A percentile compares a stretch with the other conserved stretches of the same genome.
Evolutionary conservation across 2,329 filamentous ascomycete species (phyloP).

Genomic region (Biscogniauxia sp.): DNA sequence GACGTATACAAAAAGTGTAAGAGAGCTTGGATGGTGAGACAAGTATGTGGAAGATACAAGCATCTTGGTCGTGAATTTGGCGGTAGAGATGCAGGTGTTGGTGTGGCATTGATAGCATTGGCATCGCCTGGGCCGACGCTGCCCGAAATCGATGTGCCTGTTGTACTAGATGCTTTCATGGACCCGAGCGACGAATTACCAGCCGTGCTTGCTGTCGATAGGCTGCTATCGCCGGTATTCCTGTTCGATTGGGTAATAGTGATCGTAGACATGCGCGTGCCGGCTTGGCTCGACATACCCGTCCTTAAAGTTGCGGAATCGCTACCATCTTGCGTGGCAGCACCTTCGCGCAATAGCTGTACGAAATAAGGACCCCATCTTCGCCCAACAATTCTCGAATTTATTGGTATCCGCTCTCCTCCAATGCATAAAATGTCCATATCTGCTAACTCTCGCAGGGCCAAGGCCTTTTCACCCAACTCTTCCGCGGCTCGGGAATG

Average conservation of each 20-base stretch:
- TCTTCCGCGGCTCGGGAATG: slow-evolving; percentile 79
- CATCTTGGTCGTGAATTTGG: slow-evolving; percentile 72
- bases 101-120: slow-evolving; percentile 51
- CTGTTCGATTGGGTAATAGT: slow-evolving; percentile 74
- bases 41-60: slow-evolving; percentile 89
- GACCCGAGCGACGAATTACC: slow-evolving; percentile 37
- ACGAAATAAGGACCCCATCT: slow-evolving; percentile 97
- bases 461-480: slow-evolving; percentile 76
- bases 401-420: slow-evolving; percentile 89
- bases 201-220: slow-evolving; percentile 44
- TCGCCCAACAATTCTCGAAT: slow-evolving; percentile 81
- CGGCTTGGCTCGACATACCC: slow-evolving; percentile 53
- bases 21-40: slow-evolving; percentile 83
- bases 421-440: slow-evolving; percentile 96
- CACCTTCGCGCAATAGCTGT: slow-evolving; percentile 80
- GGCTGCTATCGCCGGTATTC: slow-evolving; percentile 46
- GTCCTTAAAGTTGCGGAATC: slow-evolving; percentile 76
- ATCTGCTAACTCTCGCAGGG: slow-evolving; percentile 81
- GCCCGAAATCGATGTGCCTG: slow-evolving; percentile 44
- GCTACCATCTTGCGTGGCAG: slow-evolving; percentile 66
- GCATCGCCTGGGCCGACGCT: slow-evolving; percentile 40
- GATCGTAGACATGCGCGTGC: slow-evolving; percentile 72
- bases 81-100: slow-evolving; percentile 56
- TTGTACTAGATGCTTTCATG: slow-evolving; percentile 43
- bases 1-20: slow-evolving; percentile 94